Conservation (phyloP, 176 grass and related monocot species). For the barley (Hordeum vulgare) region DNA sequence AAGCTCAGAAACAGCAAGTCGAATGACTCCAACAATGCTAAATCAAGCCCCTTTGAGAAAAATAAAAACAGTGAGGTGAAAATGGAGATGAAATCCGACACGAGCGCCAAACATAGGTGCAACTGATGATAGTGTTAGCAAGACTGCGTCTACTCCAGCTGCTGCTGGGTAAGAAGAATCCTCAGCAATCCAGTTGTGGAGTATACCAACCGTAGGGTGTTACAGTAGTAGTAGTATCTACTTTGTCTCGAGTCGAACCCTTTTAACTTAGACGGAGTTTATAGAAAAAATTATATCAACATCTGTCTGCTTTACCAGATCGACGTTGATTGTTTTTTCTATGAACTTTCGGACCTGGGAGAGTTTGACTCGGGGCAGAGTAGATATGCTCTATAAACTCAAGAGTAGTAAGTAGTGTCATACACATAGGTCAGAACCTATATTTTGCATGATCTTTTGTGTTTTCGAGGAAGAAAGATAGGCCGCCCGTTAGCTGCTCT, state of each 20-base stretch:
- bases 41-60: not conserved
- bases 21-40: constrained; percentile 1
- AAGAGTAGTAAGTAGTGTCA: not conserved
- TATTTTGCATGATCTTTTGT: not conserved
- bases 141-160: not conserved
- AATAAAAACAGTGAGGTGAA: not conserved
- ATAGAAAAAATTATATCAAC: no score
- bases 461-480: not conserved
- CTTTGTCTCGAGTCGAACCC: no score
- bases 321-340: no score
- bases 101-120: not conserved
- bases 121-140: not conserved
- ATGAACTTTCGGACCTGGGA: no score
- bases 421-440: not conserved
- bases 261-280: no score
- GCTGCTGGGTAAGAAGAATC: not conserved
- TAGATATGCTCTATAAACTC: not conserved
- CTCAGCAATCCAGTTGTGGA: no score
- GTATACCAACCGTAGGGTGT: no score
- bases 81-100: not conserved
- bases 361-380: not conserved
- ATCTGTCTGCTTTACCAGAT: no score
- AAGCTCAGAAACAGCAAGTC: constrained; percentile 4
- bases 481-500: no score
- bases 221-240: no score